Evolutionary conservation across 305 asterid species (phyloP).

Genomic region (Fraxinus sp.): DNA sequence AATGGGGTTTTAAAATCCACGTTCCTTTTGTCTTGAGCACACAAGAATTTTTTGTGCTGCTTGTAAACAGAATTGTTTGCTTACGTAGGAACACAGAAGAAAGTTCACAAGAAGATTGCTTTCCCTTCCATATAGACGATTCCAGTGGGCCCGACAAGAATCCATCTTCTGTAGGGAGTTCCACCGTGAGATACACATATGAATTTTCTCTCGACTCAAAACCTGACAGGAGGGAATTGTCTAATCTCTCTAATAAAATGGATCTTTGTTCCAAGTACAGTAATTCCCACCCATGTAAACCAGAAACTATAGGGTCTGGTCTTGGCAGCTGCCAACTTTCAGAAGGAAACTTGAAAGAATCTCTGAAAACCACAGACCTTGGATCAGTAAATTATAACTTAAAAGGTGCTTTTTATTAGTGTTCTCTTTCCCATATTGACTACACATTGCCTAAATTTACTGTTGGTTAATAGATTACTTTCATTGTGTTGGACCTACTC

Average conservation of each 20-base stretch:
- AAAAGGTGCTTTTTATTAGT: conserved; percentile 43
- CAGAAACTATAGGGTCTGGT: conserved; percentile 34
- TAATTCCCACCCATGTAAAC: conserved; percentile 32
- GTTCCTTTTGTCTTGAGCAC: conserved; percentile 23
- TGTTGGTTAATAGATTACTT: conserved; percentile 5
- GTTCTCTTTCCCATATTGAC: background rate
- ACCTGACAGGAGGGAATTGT: conserved; percentile 42
- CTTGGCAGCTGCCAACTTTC: conserved; percentile 41
- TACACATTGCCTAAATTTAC: conserved; percentile 5
- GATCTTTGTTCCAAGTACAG: conserved; percentile 33
- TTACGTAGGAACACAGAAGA: conserved; percentile 44
- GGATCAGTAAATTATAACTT: conserved; percentile 35
- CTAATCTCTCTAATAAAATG: conserved; percentile 33
- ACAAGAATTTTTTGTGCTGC: conserved; percentile 9
- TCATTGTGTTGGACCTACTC: conserved; percentile 29
- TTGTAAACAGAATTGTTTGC: conserved; percentile 6
- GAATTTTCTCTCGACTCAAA: conserved; percentile 65
- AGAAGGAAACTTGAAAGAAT: conserved; percentile 52
- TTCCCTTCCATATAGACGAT: conserved; percentile 76
- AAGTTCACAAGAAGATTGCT: conserved; percentile 65
- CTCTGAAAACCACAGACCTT: conserved; percentile 41
- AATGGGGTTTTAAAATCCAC: conserved; percentile 20
- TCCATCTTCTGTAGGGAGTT: conserved; percentile 48
- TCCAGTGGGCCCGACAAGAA: conserved; percentile 52
- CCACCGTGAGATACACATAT: conserved; percentile 43